Conservation (phyloP, 2,329 filamentous ascomycete genomes). For the Aureobasidium leucospermi region DNA sequence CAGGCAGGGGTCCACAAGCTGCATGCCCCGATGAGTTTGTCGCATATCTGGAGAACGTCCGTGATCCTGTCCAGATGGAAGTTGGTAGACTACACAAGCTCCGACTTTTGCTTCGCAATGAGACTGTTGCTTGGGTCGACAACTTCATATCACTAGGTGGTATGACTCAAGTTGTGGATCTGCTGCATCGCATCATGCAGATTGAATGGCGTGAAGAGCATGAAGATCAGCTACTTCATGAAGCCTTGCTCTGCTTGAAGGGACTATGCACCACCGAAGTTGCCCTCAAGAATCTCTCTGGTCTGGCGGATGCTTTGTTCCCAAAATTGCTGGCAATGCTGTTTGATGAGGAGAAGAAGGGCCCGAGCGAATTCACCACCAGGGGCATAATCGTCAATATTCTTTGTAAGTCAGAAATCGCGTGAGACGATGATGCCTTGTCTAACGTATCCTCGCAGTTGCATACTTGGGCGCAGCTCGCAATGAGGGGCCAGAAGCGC, state of each 20-base stretch:
- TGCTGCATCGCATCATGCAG: slow-evolving; percentile 86
- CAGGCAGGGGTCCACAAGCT: slow-evolving; percentile 52
- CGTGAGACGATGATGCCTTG: background rate
- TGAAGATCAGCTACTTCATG: slow-evolving; percentile 86
- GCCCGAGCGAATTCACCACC: slow-evolving; percentile 92
- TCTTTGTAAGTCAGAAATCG: slow-evolving; percentile 44
- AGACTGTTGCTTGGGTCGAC: slow-evolving; percentile 93
- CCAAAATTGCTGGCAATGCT: slow-evolving; percentile 80
- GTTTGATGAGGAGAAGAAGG: slow-evolving; percentile 97
- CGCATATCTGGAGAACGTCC: slow-evolving; percentile 70
- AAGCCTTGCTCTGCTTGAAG: slow-evolving; percentile 87
- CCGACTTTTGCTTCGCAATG: slow-evolving; percentile 79
- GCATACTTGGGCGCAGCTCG: slow-evolving; percentile 70
- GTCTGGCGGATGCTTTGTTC: slow-evolving; percentile 74
- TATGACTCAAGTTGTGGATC: slow-evolving; percentile 81
- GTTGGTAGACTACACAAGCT: slow-evolving; percentile 95
- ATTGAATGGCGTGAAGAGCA: slow-evolving; percentile 98
- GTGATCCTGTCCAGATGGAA: slow-evolving; percentile 75
- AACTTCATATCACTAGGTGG: slow-evolving; percentile 82
- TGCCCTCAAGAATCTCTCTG: slow-evolving; percentile 72
- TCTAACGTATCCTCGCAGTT: slow-evolving; percentile 34
- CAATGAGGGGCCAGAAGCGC: slow-evolving; percentile 34
- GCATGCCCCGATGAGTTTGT: slow-evolving; percentile 79
- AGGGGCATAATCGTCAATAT: slow-evolving; percentile 83
- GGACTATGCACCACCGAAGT: slow-evolving; percentile 86